Conservation (phyloP, 164 flowering plant genomes). For the Vitis rotundifolia region DNA sequence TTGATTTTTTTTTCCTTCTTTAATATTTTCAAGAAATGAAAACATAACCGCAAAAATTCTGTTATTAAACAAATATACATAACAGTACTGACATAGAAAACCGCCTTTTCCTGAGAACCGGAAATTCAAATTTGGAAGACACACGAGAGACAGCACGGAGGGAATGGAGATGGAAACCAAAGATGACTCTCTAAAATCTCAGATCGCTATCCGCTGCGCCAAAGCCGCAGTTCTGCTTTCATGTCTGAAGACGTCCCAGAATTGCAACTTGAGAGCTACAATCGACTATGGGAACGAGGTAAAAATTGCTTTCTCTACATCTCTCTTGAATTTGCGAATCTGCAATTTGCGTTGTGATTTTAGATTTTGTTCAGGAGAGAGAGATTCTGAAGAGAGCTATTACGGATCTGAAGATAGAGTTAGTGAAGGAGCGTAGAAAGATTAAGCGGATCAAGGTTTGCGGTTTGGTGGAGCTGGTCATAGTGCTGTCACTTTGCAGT, state of each 20-base stretch:
- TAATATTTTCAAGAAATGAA: no score
- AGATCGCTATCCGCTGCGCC: slow-evolving; percentile 30
- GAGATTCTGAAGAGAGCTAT: slow-evolving; percentile 22
- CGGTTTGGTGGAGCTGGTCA: slow-evolving; percentile 30
- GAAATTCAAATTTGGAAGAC: neutral
- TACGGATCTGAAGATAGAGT: slow-evolving; percentile 27
- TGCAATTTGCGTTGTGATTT: neutral
- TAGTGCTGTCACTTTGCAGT: slow-evolving; percentile 19
- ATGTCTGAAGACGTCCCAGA: slow-evolving; percentile 16
- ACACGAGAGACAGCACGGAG: slow-evolving; percentile 14
- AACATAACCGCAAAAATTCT: no score
- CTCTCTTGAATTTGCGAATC: neutral
- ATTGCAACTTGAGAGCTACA: slow-evolving; percentile 7
- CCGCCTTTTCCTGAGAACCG: no score
- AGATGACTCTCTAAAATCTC: slow-evolving; percentile 18
- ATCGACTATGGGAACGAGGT: slow-evolving; percentile 13
- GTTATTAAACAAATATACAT: no score
- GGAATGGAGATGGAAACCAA: slow-evolving; percentile 9
- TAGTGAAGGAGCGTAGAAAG: slow-evolving; percentile 32
- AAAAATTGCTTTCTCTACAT: neutral
- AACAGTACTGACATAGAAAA: no score
- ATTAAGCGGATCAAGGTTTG: slow-evolving; percentile 26
- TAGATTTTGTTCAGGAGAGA: slow-evolving; percentile 11
- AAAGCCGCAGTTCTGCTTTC: slow-evolving; percentile 32
- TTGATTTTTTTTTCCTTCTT: no score